A percentile compares a stretch with the other conserved stretches of the same genome.
Evolutionary conservation across 805 yeast species (phyloP).

Genomic region (Hanseniaspora singularis): DNA sequence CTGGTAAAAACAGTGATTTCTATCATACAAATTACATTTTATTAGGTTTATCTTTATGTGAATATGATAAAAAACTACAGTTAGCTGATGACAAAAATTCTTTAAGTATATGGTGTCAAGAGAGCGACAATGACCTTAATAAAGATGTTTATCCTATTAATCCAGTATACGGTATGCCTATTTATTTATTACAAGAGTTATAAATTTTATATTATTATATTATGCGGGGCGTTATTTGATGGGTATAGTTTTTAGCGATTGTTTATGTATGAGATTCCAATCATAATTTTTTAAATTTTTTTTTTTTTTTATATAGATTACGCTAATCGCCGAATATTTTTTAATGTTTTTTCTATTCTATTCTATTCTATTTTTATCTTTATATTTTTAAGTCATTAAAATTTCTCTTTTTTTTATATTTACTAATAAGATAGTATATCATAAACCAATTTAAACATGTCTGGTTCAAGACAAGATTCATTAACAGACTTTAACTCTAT

Average conservation of each 20-base stretch:
- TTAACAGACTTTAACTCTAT: neutral
- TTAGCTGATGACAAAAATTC: neutral
- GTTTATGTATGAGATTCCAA: too few relatives aligned
- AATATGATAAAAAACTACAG: slow-evolving; percentile 22
- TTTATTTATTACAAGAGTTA: neutral
- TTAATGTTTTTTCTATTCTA: too few relatives aligned
- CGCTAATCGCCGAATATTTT: too few relatives aligned
- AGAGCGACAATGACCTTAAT: neutral
- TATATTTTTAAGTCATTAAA: too few relatives aligned
- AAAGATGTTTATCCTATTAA: slow-evolving; percentile 29
- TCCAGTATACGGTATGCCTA: slow-evolving; percentile 47
- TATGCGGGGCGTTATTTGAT: too few relatives aligned
- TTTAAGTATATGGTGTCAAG: neutral
- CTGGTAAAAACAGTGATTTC: slow-evolving; percentile 65
- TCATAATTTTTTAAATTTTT: too few relatives aligned
- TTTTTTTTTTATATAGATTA: too few relatives aligned
- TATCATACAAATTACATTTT: slow-evolving; percentile 84
- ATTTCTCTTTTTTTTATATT: too few relatives aligned
- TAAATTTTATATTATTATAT: neutral
- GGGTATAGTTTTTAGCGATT: too few relatives aligned
- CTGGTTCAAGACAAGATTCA: neutral
- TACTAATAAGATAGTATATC: too few relatives aligned
- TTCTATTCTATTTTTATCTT: too few relatives aligned
- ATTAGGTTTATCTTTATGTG: slow-evolving; percentile 44
- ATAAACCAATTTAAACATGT: too few relatives aligned